Conservation (phyloP, 140 eudicot species). For the Ambrosia hybrid region DNA sequence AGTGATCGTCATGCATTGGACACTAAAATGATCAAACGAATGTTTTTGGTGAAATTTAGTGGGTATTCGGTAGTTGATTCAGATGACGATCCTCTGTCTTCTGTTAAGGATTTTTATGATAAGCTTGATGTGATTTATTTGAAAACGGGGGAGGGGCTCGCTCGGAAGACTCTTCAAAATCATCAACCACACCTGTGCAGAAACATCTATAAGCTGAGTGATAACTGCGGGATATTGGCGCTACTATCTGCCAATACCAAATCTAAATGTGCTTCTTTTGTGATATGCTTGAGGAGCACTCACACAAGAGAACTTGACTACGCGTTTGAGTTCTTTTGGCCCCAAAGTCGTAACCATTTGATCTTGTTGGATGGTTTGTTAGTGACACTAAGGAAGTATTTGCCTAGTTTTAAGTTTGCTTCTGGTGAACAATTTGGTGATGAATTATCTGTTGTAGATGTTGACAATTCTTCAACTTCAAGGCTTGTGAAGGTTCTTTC, state of each 20-base stretch:
- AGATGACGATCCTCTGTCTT: not conserved
- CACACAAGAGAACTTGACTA: not conserved
- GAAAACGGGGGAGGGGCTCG: not conserved
- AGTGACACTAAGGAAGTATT: slow-evolving; percentile 6
- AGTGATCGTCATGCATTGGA: not conserved
- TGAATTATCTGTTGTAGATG: slow-evolving; percentile 1
- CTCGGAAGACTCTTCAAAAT: slow-evolving; percentile 1
- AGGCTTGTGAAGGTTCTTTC: not conserved
- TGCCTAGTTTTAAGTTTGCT: slow-evolving; percentile 18
- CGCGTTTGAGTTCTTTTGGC: not conserved
- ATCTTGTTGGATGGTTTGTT: not conserved
- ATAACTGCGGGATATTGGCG: not conserved
- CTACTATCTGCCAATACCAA: not conserved
- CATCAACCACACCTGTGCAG: not conserved
- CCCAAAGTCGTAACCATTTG: not conserved
- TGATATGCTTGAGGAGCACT: slow-evolving; percentile 8
- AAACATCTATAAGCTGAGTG: not conserved
- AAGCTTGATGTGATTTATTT: not conserved
- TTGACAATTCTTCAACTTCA: not conserved
- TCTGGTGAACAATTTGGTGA: slow-evolving; percentile 19
- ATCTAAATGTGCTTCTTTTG: not conserved
- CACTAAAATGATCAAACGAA: not conserved
- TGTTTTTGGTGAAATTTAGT: slow-evolving; percentile 1
- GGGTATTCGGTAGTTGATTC: not conserved
- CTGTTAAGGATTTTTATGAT: not conserved